phyloP scores from a whole-genome alignment of 257 asterid species.

The Lycium ferocissimum region DNA sequence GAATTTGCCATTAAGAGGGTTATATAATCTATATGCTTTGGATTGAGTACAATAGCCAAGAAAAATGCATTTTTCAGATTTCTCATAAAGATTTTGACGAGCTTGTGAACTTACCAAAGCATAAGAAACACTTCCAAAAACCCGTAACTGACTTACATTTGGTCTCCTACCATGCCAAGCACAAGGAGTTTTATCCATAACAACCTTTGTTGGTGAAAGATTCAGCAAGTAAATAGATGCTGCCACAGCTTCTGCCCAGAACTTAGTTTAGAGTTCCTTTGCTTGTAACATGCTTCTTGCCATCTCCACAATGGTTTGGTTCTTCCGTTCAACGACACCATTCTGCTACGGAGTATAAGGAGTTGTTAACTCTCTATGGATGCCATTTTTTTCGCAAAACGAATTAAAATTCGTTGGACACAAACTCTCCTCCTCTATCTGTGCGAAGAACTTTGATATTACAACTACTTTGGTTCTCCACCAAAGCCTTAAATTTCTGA shows the following conservation, averaged over 20 bases:
- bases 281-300: background rate
- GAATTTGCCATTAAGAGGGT: background rate
- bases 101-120: background rate
- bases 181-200: background rate
- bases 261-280: too few relatives aligned
- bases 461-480: background rate
- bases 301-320: background rate
- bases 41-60: background rate
- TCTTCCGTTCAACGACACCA: background rate
- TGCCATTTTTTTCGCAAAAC: background rate
- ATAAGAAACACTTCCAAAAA: background rate
- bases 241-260: background rate
- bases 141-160: background rate
- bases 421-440: background rate
- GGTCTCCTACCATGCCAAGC: slow-evolving; percentile 2
- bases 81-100: background rate
- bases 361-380: background rate
- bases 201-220: background rate
- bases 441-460: background rate
- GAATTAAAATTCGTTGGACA: background rate
- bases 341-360: background rate
- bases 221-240: background rate
- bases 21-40: background rate
- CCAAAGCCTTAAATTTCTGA: background rate
- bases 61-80: background rate